A percentile compares a stretch with the other conserved stretches of the same genome.
These are phyloP conservation scores for Phytophthora ohioensis DNA, from an alignment of 352 stramenopile species.

Conservation along the genomic window DNA sequence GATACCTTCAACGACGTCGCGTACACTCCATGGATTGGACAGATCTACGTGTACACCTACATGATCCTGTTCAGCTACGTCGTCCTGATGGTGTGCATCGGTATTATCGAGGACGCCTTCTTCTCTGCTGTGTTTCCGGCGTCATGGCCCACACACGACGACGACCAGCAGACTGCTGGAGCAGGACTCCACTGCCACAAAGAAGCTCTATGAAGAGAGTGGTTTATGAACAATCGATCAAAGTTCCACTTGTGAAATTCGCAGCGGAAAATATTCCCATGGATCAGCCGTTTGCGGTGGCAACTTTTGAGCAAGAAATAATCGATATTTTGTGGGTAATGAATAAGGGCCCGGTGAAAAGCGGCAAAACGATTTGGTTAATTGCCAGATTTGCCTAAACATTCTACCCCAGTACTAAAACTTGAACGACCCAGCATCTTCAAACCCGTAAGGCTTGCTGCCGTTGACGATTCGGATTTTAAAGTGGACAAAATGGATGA, in stretches of 20 bases:
- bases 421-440: neutral
- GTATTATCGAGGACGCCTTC: slow-evolving; percentile 91
- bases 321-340: too few relatives aligned
- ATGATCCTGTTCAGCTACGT: slow-evolving; percentile 92
- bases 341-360: too few relatives aligned
- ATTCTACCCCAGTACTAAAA: neutral
- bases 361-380: too few relatives aligned
- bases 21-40: slow-evolving; percentile 76
- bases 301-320: too few relatives aligned
- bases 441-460: slow-evolving; percentile 1
- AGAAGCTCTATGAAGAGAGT: slow-evolving; percentile 1
- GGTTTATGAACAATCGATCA: neutral
- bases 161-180: neutral
- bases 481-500: slow-evolving; percentile 35
- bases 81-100: slow-evolving; percentile 91
- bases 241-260: too few relatives aligned
- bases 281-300: too few relatives aligned
- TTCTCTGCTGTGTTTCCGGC: slow-evolving; percentile 83
- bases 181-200: slow-evolving; percentile 16
- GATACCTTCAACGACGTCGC: slow-evolving; percentile 83
- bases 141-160: slow-evolving; percentile 52
- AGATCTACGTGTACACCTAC: slow-evolving; percentile 90
- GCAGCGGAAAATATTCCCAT: too few relatives aligned
- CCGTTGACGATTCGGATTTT: slow-evolving; percentile 5
- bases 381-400: too few relatives aligned